Evolutionary conservation across 805 yeast species (phyloP), one percentile per base, ranked within the genome.

Genomic region (Tetrapisispora arboricola): DNA sequence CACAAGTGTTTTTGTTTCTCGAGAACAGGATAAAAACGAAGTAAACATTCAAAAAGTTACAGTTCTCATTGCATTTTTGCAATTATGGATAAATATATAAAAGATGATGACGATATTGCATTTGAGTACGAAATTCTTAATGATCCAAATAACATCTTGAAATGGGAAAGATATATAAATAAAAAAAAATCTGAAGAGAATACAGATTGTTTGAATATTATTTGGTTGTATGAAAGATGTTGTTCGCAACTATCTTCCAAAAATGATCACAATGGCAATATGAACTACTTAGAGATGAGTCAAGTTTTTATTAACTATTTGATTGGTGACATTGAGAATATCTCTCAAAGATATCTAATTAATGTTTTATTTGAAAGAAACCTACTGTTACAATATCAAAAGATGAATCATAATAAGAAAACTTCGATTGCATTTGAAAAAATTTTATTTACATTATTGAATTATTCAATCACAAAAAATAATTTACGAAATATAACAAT

Each of bases 371-470:
- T 37, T 11, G 3, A 13, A 16, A 29, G 17, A 6, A 20, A 22
- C 6, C 16, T 37, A 21, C 8, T 26, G 8, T 11, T 6, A 12
- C 12, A 8, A 15, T 15, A 36, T 36, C 8, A 29, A 7, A 36
- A 36, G 16, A 22, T 13, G 10, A 36, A 36, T 7, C 19, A 19
- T 28, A 19, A 25, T 8, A 28, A 20, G 25, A 21, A n/a, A 38
- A 40, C 15, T 37, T 29, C 27, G 2, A 11, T 12, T 1, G 10
- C 30, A 2, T 44, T 79, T 55, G 68, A 69, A 4, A 47, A 64
- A 22, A 69, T 81, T 25, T 73, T 92, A 73, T 61, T 67, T 1
- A 52, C 70, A 44, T 82, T 75, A 42, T 60, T 80, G 33, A 49
- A 61, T 17, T 75, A 69, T 57, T 75, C 76, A 46, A 55, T 29